Evolutionary conservation across 768 basidiomycete genomes (phyloP).

Genomic region (Auricularia cornea): DNA sequence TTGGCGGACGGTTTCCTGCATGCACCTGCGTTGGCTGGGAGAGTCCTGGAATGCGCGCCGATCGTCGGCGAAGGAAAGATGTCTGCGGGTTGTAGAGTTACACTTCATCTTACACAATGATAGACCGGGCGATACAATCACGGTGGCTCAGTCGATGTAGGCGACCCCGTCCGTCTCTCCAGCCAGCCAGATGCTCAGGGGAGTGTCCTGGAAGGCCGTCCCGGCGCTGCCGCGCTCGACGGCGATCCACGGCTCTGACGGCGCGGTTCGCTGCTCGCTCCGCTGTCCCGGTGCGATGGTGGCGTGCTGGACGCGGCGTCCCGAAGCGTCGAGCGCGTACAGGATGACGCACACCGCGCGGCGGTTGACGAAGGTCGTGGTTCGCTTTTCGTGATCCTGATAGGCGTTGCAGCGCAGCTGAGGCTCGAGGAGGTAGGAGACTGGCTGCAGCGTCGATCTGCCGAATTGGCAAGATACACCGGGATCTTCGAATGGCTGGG

Average conservation of each 20-base stretch:
- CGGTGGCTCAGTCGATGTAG: background rate
- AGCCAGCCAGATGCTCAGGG: background rate
- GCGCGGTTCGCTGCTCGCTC: background rate
- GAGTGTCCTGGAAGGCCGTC: background rate
- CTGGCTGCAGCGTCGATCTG: background rate
- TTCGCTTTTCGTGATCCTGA: background rate
- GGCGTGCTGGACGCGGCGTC: background rate
- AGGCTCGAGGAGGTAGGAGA: background rate
- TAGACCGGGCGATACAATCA: too few relatives aligned
- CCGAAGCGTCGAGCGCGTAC: background rate
- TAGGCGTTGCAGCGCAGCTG: background rate
- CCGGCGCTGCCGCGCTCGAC: background rate
- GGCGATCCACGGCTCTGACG: background rate
- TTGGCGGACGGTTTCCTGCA: too few relatives aligned
- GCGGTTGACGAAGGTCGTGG: background rate
- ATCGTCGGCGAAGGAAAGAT: too few relatives aligned
- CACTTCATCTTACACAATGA: too few relatives aligned
- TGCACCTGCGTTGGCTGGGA: too few relatives aligned
- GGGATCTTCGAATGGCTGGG: too few relatives aligned
- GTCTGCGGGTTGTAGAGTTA: too few relatives aligned
- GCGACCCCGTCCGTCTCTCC: background rate
- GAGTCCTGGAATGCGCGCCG: too few relatives aligned
- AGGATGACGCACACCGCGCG: background rate
- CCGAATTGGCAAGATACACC: too few relatives aligned
- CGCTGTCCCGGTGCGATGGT: background rate